These are phyloP conservation scores for Leishmania lainsoni DNA, from an alignment of 208 protist species.

Conservation along the genomic window DNA sequence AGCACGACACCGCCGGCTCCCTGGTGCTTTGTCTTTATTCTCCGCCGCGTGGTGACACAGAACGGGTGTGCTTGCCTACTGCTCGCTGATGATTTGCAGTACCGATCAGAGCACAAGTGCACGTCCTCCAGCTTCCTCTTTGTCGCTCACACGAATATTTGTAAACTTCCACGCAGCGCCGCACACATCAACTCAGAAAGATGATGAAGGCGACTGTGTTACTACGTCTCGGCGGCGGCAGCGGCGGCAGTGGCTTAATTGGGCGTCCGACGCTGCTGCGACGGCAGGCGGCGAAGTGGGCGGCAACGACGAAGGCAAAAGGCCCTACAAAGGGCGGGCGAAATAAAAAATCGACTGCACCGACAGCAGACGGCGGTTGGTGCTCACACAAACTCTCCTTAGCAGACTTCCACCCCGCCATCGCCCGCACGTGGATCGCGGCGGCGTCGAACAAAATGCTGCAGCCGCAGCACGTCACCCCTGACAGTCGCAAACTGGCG, in stretches of 20 bases:
- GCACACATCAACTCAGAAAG: not conserved
- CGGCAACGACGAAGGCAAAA: not conserved
- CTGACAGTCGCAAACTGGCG: constrained; percentile 67
- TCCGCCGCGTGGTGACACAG: not conserved
- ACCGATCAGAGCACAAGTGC: not conserved
- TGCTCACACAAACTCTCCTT: constrained; percentile 26
- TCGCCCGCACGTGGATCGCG: constrained; percentile 67
- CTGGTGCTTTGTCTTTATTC: not conserved
- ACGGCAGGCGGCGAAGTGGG: not conserved
- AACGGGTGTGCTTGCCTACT: not conserved
- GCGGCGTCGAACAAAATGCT: constrained; percentile 82
- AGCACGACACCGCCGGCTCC: not conserved
- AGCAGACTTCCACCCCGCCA: constrained; percentile 61
- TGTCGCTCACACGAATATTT: not conserved
- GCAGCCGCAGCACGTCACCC: constrained; percentile 78
- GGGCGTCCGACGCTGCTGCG: constrained; percentile 5
- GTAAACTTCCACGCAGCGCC: not conserved
- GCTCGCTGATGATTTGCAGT: not conserved
- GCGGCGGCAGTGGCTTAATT: not conserved
- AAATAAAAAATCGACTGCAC: not conserved
- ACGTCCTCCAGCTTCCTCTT: not conserved
- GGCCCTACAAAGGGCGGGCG: not conserved
- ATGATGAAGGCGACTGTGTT: constrained; percentile 2
- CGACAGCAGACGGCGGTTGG: not conserved
- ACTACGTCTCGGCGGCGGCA: not conserved